Evolutionary conservation across 768 basidiomycete genomes (phyloP).

Genomic region (Russula foetens): DNA sequence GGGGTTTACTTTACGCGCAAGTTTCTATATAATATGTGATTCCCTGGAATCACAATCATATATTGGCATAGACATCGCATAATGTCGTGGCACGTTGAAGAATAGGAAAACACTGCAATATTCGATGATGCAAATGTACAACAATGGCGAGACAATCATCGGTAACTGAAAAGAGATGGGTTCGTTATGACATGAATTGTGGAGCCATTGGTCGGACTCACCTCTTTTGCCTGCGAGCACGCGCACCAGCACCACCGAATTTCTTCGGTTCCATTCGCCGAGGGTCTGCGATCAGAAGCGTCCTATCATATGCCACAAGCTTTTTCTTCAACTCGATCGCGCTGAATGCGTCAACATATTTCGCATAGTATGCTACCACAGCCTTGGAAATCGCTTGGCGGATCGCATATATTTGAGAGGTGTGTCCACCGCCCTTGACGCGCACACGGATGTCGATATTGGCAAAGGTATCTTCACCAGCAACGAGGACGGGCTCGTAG

Average conservation of each 20-base stretch:
- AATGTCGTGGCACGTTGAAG: conserved; percentile 30
- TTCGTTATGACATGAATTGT: background rate
- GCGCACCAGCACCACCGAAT: conserved; percentile 97
- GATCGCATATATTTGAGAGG: conserved; percentile 97
- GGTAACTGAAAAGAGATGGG: conserved; percentile 50
- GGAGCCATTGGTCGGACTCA: conserved; percentile 28
- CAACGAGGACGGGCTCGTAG: conserved; percentile 94
- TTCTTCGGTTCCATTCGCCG: conserved; percentile 99
- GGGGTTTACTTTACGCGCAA: background rate
- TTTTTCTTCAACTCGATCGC: conserved; percentile 98
- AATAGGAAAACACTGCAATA: conserved; percentile 33
- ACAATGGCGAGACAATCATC: conserved; percentile 42
- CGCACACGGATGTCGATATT: conserved; percentile 94
- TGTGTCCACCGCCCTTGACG: conserved; percentile 99
- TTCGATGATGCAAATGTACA: conserved; percentile 38
- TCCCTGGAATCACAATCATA: background rate
- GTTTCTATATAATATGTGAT: conserved; percentile 3
- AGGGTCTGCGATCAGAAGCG: conserved; percentile 85
- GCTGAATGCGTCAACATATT: conserved; percentile 96
- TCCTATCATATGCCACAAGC: conserved; percentile 90
- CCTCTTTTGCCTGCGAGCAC: conserved; percentile 98
- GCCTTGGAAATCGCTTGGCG: conserved; percentile 99
- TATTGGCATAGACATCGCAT: conserved; percentile 29
- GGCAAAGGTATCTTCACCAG: conserved; percentile 81
- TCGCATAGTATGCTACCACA: conserved; percentile 95